These are phyloP conservation scores for Gracilaria caudata DNA, from an alignment of 23 red algal genomes.

Conservation along the genomic window DNA sequence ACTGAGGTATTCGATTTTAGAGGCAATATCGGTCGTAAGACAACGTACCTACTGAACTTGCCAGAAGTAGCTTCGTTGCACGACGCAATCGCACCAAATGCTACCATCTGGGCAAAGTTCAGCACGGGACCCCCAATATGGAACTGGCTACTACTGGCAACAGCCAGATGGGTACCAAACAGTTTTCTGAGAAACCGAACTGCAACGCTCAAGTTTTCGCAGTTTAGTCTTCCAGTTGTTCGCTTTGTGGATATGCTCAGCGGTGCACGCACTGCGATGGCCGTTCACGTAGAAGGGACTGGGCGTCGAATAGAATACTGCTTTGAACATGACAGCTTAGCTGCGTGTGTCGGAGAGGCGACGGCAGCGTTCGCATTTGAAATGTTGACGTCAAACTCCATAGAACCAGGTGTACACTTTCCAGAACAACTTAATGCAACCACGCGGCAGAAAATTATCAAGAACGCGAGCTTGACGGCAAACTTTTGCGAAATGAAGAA, in stretches of 20 bases:
- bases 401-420: conserved; percentile 42
- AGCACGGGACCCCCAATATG: conserved; percentile 78
- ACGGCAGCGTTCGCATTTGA: conserved; percentile 70
- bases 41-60: conserved; percentile 73
- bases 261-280: conserved; percentile 75
- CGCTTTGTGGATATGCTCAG: conserved; percentile 75
- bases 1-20: conserved; percentile 68
- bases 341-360: conserved; percentile 75
- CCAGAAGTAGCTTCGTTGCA: conserved; percentile 75
- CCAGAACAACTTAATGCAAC: conserved; percentile 33
- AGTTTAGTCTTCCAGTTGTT: conserved; percentile 61
- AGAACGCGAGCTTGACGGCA: conserved; percentile 34
- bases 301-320: conserved; percentile 1
- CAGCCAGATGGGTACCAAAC: conserved; percentile 47
- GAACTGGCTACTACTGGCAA: conserved; percentile 79
- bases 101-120: conserved; percentile 67
- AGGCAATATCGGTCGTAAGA: conserved; percentile 36
- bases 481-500: conserved; percentile 27
- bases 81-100: not conserved
- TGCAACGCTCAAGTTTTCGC: conserved; percentile 56
- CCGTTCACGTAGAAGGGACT: conserved; percentile 36
- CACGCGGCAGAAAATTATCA: conserved; percentile 27
- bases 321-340: conserved; percentile 71
- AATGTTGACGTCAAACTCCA: not conserved
- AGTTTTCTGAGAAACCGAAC: conserved; percentile 42